Percentiles rank a stretch among this genome's conserved stretches.
phyloP scores from a whole-genome alignment of 768 basidiomycete genomes.

The Paxillus involutus region DNA sequence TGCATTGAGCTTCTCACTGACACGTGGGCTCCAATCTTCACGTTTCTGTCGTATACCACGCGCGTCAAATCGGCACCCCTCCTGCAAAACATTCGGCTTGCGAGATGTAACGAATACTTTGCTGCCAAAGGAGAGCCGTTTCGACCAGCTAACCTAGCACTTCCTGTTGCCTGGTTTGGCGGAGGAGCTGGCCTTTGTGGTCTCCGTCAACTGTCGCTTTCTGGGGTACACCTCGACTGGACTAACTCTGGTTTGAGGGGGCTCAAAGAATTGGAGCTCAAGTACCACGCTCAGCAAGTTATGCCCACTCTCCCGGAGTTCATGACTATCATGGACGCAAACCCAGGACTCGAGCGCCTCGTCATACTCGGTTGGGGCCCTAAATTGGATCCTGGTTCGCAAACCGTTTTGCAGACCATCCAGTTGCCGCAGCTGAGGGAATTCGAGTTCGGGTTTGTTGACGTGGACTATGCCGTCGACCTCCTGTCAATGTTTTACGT shows the following conservation, averaged over 20 bases:
- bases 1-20: slow-evolving; percentile 52
- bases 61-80: slow-evolving; percentile 33
- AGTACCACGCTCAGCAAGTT: slow-evolving; percentile 59
- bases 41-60: slow-evolving; percentile 45
- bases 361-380: slow-evolving; percentile 58
- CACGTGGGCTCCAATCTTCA: slow-evolving; percentile 59
- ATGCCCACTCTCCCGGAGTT: slow-evolving; percentile 53
- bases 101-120: slow-evolving; percentile 60
- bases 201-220: slow-evolving; percentile 45
- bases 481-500: slow-evolving; percentile 39
- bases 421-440: slow-evolving; percentile 30
- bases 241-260: slow-evolving; percentile 36
- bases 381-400: slow-evolving; percentile 18
- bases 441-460: slow-evolving; percentile 45
- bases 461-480: slow-evolving; percentile 37
- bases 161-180: slow-evolving; percentile 43
- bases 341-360: slow-evolving; percentile 39
- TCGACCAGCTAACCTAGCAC: slow-evolving; percentile 38
- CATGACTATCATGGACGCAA: slow-evolving; percentile 39
- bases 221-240: slow-evolving; percentile 64
- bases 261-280: slow-evolving; percentile 50
- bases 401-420: slow-evolving; percentile 15
- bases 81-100: slow-evolving; percentile 43
- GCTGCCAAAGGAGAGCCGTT: slow-evolving; percentile 45
- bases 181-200: slow-evolving; percentile 29